phyloP scores from a whole-genome alignment of 2,329 filamentous ascomycete species.

The Hymenoscyphus fraxineus region DNA sequence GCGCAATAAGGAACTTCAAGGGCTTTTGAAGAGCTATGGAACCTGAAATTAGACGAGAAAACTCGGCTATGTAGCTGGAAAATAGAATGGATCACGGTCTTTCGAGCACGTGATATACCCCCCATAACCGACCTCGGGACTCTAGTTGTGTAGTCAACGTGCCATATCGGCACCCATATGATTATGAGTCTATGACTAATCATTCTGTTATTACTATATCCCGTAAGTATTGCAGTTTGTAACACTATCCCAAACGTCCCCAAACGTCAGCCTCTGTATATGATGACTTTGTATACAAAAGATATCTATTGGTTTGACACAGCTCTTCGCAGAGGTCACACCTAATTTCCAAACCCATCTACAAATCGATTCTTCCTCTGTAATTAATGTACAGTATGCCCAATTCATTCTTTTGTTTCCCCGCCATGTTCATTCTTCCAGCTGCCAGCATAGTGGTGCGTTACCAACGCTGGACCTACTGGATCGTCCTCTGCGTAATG shows the following conservation, averaged over 20 bases:
- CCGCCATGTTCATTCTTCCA: slow-evolving; percentile 18
- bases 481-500: slow-evolving; percentile 1
- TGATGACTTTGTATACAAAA: neutral
- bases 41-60: neutral
- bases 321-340: too few relatives aligned
- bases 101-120: too few relatives aligned
- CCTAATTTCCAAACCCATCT: neutral
- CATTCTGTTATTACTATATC: too few relatives aligned
- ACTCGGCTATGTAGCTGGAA: too few relatives aligned
- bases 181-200: too few relatives aligned
- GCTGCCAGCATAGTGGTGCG: slow-evolving; percentile 17
- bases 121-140: too few relatives aligned
- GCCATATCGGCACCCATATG: too few relatives aligned
- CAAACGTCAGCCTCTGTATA: neutral
- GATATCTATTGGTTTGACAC: too few relatives aligned
- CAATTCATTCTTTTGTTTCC: neutral
- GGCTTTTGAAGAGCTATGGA: neutral
- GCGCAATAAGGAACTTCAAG: neutral
- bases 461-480: slow-evolving; percentile 13
- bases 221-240: too few relatives aligned
- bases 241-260: too few relatives aligned
- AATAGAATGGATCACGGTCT: too few relatives aligned
- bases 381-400: neutral
- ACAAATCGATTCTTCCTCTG: neutral
- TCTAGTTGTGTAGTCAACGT: too few relatives aligned